Conservation (phyloP, 2,329 filamentous ascomycete species). For the Sordariomycetes sp. region DNA sequence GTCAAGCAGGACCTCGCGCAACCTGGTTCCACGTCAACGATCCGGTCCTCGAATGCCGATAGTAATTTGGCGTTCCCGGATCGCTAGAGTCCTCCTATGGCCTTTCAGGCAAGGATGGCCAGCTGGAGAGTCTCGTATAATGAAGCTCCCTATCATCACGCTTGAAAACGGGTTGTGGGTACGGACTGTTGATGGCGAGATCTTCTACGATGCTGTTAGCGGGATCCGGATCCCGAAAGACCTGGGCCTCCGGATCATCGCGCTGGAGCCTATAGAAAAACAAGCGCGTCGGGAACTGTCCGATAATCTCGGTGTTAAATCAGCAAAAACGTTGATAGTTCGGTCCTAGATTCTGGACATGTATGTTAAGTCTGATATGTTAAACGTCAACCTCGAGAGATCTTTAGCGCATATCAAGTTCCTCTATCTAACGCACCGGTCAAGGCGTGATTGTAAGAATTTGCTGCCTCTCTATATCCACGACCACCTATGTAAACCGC, state of each 20-base stretch:
- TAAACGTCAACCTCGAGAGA: background rate
- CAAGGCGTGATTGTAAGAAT: background rate
- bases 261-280: background rate
- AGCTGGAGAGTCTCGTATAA: background rate
- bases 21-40: constrained; percentile 7
- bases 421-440: background rate
- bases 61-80: too few species aligned
- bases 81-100: background rate
- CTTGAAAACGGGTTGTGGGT: background rate
- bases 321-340: background rate
- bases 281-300: background rate
- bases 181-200: background rate
- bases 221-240: background rate
- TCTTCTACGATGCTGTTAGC: background rate
- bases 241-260: background rate
- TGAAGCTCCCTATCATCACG: background rate
- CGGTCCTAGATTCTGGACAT: background rate
- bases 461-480: background rate
- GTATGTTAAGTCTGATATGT: background rate
- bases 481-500: background rate
- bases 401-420: background rate
- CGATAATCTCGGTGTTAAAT: background rate
- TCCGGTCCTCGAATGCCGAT: too few species aligned
- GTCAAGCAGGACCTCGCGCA: background rate
- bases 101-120: background rate